Base-by-base conservation (phyloP, 352 stramenopile genomes). In the Globisporangium acanthophoron region DNA sequence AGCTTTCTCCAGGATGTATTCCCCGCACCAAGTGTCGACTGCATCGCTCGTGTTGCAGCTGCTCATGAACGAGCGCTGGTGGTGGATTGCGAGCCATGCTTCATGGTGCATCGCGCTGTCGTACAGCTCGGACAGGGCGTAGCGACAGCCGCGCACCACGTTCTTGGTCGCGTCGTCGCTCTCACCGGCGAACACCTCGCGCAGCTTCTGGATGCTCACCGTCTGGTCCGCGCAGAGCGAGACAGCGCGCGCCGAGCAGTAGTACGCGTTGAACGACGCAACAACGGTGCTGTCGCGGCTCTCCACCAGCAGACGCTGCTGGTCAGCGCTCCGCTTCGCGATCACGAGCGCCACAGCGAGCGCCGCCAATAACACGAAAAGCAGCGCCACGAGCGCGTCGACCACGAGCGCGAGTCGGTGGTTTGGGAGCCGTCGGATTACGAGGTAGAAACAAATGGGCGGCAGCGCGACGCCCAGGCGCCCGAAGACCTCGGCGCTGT, bases 11-110 rank as follows among this genome's bases (percentile, higher is more conserved):
- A 61, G 46, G 4, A 62, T 24, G n/a, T 35, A 46, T n/a, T 45
- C 56, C 1, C 56, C 41, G 11, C 56, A 62, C 48, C 56, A 62
- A 3, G 18, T 40, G 41, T 62, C 56, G 11, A 33, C 40, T 12
- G 31, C 39, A 18, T 53, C 40, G 56, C 48, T 56, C 11, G 56
- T 47, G 21, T 24, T 52, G 41, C 7, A 40, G 37, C 8, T 20
- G 1, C 15, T 43, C 16, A 62, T 16, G 49, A 62, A 62, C 12
- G 29, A 40, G 13, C 39, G 48, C n/a, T 49, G 29, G 4, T 18
- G 16, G 15, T 24, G 15, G 15, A 31, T 12, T 33, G 20, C 35
- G 7, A 21, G 29, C 18, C 46, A 9, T 12, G 1, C 18, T 8
- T 61, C 39, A 12, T 57, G 37, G 16, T 35, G 16, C 13, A 3